phyloP scores from a whole-genome alignment of 1,284 basidiomycete genomes.

The Ganoderma multipileum region DNA sequence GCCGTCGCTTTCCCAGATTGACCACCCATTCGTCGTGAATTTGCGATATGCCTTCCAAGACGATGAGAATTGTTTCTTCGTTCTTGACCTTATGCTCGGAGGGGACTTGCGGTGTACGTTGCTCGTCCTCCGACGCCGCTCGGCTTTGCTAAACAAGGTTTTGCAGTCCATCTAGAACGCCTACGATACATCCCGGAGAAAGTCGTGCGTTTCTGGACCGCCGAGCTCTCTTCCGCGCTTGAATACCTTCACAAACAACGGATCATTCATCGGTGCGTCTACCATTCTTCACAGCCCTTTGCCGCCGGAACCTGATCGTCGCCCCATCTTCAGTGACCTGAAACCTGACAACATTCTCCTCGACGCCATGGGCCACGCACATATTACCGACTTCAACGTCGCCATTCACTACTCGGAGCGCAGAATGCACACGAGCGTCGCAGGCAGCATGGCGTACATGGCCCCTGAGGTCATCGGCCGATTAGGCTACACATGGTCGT shows the following conservation, averaged over 20 bases:
- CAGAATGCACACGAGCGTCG: slow-evolving; percentile 88
- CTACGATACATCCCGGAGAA: slow-evolving; percentile 81
- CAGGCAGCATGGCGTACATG: slow-evolving; percentile 99
- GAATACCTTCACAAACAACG: slow-evolving; percentile 91
- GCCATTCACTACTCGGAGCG: slow-evolving; percentile 95
- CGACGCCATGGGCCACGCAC: slow-evolving; percentile 92
- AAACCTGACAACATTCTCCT: slow-evolving; percentile 98
- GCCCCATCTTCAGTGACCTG: slow-evolving; percentile 69
- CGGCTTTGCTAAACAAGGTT: slow-evolving; percentile 13
- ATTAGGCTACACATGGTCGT: slow-evolving; percentile 86
- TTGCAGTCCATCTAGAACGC: slow-evolving; percentile 89
- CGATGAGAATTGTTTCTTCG: slow-evolving; percentile 98
- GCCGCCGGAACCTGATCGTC: slow-evolving; percentile 40
- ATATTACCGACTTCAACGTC: slow-evolving; percentile 98
- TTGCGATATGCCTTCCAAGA: slow-evolving; percentile 97
- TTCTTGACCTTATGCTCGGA: slow-evolving; percentile 95
- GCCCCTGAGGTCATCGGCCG: slow-evolving; percentile 88
- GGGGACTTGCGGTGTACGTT: slow-evolving; percentile 90
- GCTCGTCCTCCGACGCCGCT: not conserved
- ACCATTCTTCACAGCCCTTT: not conserved
- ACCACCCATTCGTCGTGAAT: slow-evolving; percentile 95
- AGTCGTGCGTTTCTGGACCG: slow-evolving; percentile 88
- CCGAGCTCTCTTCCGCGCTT: slow-evolving; percentile 86
- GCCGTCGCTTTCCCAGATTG: slow-evolving; percentile 63
- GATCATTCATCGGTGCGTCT: slow-evolving; percentile 91